A percentile compares a stretch with the other conserved stretches of the same genome.
Evolutionary conservation across 495 filamentous ascomycete genomes (phyloP).

Genomic region (Glarea lozoyensis): DNA sequence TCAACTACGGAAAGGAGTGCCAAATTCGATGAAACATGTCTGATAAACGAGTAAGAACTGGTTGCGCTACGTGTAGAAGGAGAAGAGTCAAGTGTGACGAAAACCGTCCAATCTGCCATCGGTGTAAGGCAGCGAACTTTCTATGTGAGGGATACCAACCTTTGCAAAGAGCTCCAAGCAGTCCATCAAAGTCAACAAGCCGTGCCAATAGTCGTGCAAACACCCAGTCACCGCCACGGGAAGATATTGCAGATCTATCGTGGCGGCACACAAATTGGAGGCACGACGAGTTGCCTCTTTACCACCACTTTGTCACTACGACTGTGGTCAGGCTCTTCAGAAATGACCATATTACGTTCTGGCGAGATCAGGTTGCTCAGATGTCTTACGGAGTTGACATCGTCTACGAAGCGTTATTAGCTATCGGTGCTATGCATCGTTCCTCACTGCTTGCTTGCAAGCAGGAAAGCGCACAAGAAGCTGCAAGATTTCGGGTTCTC

Average conservation of each 20-base stretch:
- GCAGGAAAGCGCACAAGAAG: background rate
- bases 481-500: constrained; percentile 6
- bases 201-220: background rate
- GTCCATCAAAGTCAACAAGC: background rate
- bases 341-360: constrained; percentile 10
- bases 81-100: constrained; percentile 12
- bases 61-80: constrained; percentile 8
- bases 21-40: no score
- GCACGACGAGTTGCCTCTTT: constrained; percentile 11
- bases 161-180: constrained; percentile 1
- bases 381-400: constrained; percentile 8
- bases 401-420: constrained; percentile 10
- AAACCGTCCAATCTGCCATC: constrained; percentile 4
- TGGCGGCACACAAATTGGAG: constrained; percentile 8
- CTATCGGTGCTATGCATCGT: constrained; percentile 10
- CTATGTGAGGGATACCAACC: constrained; percentile 8
- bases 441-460: constrained; percentile 7
- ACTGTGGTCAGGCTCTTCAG: constrained; percentile 7
- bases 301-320: constrained; percentile 14
- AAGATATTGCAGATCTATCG: constrained; percentile 4
- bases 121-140: constrained; percentile 10
- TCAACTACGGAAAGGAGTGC: no score
- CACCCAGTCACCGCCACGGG: background rate
- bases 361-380: constrained; percentile 14
- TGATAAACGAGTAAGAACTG: constrained; percentile 6